Percentiles rank a stretch among this genome's conserved stretches.
phyloP scores from a whole-genome alignment of 148 eudicot species.

The Simmondsia chinensis region DNA sequence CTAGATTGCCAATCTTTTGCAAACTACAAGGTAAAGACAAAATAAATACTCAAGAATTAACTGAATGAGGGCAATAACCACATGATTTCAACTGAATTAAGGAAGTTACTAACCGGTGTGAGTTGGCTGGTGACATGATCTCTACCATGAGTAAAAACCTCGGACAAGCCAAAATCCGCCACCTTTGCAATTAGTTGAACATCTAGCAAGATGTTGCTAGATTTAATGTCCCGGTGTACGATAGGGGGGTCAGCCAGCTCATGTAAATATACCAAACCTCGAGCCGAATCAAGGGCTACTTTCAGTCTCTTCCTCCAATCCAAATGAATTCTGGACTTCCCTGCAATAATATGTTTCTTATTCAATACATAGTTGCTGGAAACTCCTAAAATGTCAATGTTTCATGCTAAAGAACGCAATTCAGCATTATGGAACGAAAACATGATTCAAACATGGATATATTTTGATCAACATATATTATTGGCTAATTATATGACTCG shows the following conservation, averaged over 20 bases:
- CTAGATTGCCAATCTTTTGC: no score
- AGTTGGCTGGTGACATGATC: constrained; percentile 82
- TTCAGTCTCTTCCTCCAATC: constrained; percentile 74
- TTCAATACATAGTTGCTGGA: background rate
- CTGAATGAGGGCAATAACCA: no score
- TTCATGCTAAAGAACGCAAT: no score
- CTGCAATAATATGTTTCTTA: constrained; percentile 21
- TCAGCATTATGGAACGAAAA: no score
- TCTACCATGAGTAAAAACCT: constrained; percentile 39
- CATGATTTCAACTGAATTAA: no score
- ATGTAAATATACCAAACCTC: constrained; percentile 87
- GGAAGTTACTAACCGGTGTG: constrained; percentile 51
- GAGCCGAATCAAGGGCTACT: constrained; percentile 75
- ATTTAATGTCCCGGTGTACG: constrained; percentile 83
- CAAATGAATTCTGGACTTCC: constrained; percentile 58
- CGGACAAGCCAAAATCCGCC: constrained; percentile 88
- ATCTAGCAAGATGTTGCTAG: constrained; percentile 74
- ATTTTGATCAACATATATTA: no score
- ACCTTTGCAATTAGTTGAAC: constrained; percentile 75
- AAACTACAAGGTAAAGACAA: background rate
- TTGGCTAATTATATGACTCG: no score
- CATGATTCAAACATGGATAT: no score
- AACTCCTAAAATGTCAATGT: no score
- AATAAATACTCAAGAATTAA: no score
- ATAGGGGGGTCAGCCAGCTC: constrained; percentile 93